Percentiles rank a stretch among this genome's conserved stretches.
Conservation (phyloP, 148 eudicot genomes). For the Hydrangea macrophylla region DNA sequence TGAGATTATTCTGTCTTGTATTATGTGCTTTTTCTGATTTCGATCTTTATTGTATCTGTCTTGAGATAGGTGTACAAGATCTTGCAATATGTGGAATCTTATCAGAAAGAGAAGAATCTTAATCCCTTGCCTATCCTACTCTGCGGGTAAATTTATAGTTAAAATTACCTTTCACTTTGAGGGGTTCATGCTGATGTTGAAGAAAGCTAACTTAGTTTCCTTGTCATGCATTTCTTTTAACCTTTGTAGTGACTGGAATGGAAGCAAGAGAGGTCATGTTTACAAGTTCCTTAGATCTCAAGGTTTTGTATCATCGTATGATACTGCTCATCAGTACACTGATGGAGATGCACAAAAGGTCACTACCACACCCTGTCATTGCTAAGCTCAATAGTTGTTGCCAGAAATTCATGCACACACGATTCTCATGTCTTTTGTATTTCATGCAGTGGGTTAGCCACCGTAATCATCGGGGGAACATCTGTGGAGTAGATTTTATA, state of each 20-base stretch:
- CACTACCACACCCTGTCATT: neutral
- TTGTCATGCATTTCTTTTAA: neutral
- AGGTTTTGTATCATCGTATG: slow-evolving; percentile 97
- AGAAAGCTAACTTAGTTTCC: neutral
- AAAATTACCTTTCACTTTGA: neutral
- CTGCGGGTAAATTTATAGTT: slow-evolving; percentile 65
- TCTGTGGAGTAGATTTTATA: slow-evolving; percentile 97
- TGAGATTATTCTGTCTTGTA: neutral
- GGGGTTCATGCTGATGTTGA: neutral
- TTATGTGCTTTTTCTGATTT: neutral
- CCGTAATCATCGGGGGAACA: slow-evolving; percentile 93
- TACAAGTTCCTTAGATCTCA: slow-evolving; percentile 93
- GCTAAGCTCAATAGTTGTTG: neutral
- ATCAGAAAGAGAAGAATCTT: slow-evolving; percentile 82
- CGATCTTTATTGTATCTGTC: neutral
- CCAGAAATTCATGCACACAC: neutral
- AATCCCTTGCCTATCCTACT: slow-evolving; percentile 81
- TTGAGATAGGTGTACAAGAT: slow-evolving; percentile 81
- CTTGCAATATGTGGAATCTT: slow-evolving; percentile 79
- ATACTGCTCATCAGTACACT: slow-evolving; percentile 95
- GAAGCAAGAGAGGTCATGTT: slow-evolving; percentile 96
- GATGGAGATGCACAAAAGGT: slow-evolving; percentile 98
- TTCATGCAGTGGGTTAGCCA: slow-evolving; percentile 91
- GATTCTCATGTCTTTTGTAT: slow-evolving; percentile 8
- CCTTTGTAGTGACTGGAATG: slow-evolving; percentile 87